Evolutionary conservation across 1,139 yeast species (phyloP).

Genomic region (Waltiozyma sp.): DNA sequence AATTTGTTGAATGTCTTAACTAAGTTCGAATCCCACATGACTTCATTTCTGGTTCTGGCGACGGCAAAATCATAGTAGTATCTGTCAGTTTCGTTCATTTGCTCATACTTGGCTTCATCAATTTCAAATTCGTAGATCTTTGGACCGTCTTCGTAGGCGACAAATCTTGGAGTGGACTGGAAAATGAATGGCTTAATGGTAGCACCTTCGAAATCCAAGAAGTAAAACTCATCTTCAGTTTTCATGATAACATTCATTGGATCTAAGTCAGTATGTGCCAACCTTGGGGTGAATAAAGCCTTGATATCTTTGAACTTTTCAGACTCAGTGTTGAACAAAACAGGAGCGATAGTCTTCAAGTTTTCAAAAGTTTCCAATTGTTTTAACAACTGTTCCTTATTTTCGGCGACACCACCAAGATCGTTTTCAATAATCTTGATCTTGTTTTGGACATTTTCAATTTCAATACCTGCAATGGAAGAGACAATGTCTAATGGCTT

Average conservation of each 20-base stretch:
- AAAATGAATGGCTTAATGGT: slow-evolving; percentile 73
- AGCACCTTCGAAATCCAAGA: slow-evolving; percentile 76
- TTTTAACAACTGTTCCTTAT: slow-evolving; percentile 31
- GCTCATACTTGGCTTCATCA: slow-evolving; percentile 62
- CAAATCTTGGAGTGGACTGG: slow-evolving; percentile 69
- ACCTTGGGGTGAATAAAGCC: slow-evolving; percentile 60
- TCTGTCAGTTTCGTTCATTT: slow-evolving; percentile 60
- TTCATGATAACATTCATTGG: slow-evolving; percentile 71
- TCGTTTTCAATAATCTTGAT: slow-evolving; percentile 46
- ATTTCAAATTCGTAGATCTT: slow-evolving; percentile 65
- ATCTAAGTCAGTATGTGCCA: slow-evolving; percentile 75
- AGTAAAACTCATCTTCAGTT: slow-evolving; percentile 30
- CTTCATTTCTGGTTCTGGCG: slow-evolving; percentile 83
- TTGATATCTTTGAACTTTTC: slow-evolving; percentile 44
- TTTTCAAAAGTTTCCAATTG: slow-evolving; percentile 51
- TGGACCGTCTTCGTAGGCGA: slow-evolving; percentile 71
- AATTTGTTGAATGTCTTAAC: slow-evolving; percentile 55
- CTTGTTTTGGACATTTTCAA: slow-evolving; percentile 49
- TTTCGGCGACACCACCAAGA: slow-evolving; percentile 32
- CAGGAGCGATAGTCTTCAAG: slow-evolving; percentile 42
- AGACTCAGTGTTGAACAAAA: slow-evolving; percentile 40
- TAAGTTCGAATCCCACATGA: slow-evolving; percentile 71
- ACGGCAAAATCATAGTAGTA: slow-evolving; percentile 79
- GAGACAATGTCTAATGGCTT: slow-evolving; percentile 49
- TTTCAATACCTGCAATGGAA: slow-evolving; percentile 56